These are phyloP conservation scores for Eimeria mitis DNA, from an alignment of 169 alveolate species.

Conservation along the genomic window DNA sequence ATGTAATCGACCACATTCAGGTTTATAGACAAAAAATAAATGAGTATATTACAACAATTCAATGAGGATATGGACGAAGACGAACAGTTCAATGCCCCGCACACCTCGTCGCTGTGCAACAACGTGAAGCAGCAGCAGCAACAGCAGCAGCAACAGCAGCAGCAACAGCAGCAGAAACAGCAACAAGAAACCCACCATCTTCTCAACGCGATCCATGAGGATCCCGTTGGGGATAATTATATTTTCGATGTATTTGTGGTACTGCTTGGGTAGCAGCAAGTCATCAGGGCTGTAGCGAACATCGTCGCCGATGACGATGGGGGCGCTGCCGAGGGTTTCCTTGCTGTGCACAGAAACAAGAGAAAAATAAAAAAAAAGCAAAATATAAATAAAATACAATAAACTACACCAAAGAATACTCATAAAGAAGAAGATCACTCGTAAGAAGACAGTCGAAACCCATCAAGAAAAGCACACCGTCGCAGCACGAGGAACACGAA, in stretches of 20 bases:
- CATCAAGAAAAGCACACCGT: not conserved
- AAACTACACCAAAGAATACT: not conserved
- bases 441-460: not conserved
- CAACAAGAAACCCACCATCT: constrained; percentile 71
- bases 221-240: constrained; percentile 83
- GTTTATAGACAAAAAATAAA: not conserved
- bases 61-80: not conserved
- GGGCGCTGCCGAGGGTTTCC: constrained; percentile 43
- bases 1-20: not conserved
- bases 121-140: not conserved
- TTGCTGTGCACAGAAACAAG: constrained; percentile 1
- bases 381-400: not conserved
- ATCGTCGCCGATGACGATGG: constrained; percentile 73
- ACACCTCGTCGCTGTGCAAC: not conserved
- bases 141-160: too few species aligned
- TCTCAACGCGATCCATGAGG: constrained; percentile 84
- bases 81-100: not conserved
- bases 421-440: not conserved
- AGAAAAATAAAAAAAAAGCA: not conserved
- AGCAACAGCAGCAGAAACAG: not conserved
- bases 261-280: constrained; percentile 60
- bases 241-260: constrained; percentile 77
- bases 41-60: too few species aligned
- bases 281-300: constrained; percentile 54
- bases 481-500: not conserved